These are phyloP conservation scores for Leptographium radiaticola DNA, from an alignment of 2,329 filamentous ascomycete species.

Conservation along the genomic window DNA sequence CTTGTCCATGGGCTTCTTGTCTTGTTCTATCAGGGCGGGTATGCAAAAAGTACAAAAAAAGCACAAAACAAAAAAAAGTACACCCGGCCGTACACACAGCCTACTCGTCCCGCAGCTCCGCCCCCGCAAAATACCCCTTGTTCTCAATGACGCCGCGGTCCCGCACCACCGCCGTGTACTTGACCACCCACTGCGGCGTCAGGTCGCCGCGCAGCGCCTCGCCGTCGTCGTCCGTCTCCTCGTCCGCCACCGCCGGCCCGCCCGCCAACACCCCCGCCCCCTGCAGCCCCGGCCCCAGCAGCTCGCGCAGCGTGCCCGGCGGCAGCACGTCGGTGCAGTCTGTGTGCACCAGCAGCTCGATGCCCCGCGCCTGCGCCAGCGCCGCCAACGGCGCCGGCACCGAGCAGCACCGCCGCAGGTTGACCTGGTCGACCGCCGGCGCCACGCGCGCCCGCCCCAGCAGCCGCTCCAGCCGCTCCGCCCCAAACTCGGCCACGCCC, in stretches of 20 bases:
- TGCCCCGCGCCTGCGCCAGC: conserved; percentile 69
- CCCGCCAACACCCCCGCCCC: conserved; percentile 63
- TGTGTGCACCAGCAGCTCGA: conserved; percentile 85
- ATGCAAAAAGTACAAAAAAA: conserved; percentile 2
- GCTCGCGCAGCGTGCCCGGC: conserved; percentile 67
- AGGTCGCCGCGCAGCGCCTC: conserved; percentile 62
- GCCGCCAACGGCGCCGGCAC: conserved; percentile 78
- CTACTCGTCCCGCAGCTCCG: conserved; percentile 44
- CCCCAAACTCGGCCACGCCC: conserved; percentile 85
- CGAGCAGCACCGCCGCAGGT: conserved; percentile 88
- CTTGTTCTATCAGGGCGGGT: too few species aligned
- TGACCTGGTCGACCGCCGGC: conserved; percentile 89
- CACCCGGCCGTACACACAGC: too few species aligned
- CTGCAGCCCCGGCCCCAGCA: conserved; percentile 58
- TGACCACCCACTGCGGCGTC: conserved; percentile 84
- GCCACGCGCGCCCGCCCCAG: conserved; percentile 55
- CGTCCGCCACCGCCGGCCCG: conserved; percentile 16
- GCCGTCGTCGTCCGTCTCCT: conserved; percentile 13
- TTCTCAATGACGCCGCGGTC: conserved; percentile 94
- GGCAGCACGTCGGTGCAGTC: conserved; percentile 90
- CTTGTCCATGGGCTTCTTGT: too few species aligned
- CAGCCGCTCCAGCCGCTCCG: conserved; percentile 67
- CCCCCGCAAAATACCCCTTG: conserved; percentile 91
- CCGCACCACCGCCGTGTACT: conserved; percentile 91
- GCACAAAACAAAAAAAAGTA: too few species aligned